Base-by-base conservation (phyloP, 169 alveolate species). In the Plasmodium relictum region DNA sequence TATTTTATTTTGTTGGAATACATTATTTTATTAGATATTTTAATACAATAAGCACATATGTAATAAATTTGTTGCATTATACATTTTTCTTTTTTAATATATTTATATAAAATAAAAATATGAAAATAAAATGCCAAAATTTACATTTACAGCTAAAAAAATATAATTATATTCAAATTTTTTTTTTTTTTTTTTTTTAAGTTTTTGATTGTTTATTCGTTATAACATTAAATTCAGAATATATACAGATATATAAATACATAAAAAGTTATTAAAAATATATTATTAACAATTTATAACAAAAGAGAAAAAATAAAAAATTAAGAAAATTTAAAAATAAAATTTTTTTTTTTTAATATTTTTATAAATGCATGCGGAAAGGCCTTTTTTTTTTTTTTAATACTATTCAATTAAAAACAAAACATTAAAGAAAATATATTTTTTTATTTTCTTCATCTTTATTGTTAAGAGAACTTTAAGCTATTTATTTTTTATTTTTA, bases 351-450 rank as follows among this genome's bases (percentile, higher is more conserved):
- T 48, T 48, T 48, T 48, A 48, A 9, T 20, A 16, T 16, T 63
- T 42, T 31, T 50, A 76, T 62, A 62, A 22, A 76, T 58, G 89
- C 89, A 76, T 76, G 89, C 89, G 89, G 63, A 68, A 48, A 54
- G 56, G 58, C n/a, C 26, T 63, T 76, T 44, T 76, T 76, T 76
- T 31, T 59, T 58, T 24, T 39, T 31, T 31, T 39, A 54, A n/a
- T 45, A 76, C 45, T 16, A 62, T 22, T 14, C 52, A 20, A 63
- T 26, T 54, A 14, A 73, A 73, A 58, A 22, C 6, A 42, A 16
- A 58, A 48, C n/a, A n/a, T 7, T 41, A 31, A 20, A 26, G 22
- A 45, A 58, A 73, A 73, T 22, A 42, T 26, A 39, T 56, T 73
- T 73, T 73, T 73, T 39, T n/a, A n/a, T 14, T 73, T 58, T 50